Conservation (phyloP, 495 filamentous ascomycete species). For the Cairneyella variabilis region DNA sequence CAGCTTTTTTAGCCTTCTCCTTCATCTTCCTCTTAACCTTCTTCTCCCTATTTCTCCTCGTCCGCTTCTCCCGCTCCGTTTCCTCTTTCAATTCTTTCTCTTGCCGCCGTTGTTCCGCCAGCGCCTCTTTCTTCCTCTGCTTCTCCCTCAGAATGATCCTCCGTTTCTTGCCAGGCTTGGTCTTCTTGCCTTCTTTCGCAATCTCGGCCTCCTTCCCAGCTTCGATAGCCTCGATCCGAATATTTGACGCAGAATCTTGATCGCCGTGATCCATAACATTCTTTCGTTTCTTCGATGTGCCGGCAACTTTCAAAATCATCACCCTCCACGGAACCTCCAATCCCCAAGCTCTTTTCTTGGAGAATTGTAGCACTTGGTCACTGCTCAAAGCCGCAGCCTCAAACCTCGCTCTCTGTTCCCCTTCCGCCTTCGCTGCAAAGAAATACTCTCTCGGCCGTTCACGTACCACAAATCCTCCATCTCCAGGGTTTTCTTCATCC, state of each 20-base stretch:
- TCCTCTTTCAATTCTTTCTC: constrained; percentile 41
- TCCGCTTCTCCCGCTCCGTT: constrained; percentile 49
- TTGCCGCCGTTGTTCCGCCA: constrained; percentile 11
- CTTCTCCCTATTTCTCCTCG: constrained; percentile 46
- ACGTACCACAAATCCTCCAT: constrained; percentile 36
- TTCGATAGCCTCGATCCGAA: neutral
- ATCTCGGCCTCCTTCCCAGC: neutral
- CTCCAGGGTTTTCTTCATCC: constrained; percentile 15
- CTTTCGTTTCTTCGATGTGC: constrained; percentile 3
- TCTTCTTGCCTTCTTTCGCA: constrained; percentile 35
- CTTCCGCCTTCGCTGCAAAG: constrained; percentile 33
- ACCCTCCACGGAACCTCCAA: constrained; percentile 54
- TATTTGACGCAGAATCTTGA: neutral
- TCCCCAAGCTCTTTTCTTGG: constrained; percentile 44
- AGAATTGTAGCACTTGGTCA: constrained; percentile 36
- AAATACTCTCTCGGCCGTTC: constrained; percentile 42
- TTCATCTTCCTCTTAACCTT: constrained; percentile 49
- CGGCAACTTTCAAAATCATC: constrained; percentile 15
- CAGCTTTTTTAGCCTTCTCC: constrained; percentile 44
- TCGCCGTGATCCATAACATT: neutral
- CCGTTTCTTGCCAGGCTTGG: constrained; percentile 48
- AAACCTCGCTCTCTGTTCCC: constrained; percentile 30
- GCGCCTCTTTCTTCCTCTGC: constrained; percentile 29
- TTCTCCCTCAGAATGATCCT: constrained; percentile 42
- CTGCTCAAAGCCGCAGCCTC: constrained; percentile 39